These are phyloP conservation scores for Apiospora marii DNA, from an alignment of 2,329 filamentous ascomycete genomes.

Conservation along the genomic window DNA sequence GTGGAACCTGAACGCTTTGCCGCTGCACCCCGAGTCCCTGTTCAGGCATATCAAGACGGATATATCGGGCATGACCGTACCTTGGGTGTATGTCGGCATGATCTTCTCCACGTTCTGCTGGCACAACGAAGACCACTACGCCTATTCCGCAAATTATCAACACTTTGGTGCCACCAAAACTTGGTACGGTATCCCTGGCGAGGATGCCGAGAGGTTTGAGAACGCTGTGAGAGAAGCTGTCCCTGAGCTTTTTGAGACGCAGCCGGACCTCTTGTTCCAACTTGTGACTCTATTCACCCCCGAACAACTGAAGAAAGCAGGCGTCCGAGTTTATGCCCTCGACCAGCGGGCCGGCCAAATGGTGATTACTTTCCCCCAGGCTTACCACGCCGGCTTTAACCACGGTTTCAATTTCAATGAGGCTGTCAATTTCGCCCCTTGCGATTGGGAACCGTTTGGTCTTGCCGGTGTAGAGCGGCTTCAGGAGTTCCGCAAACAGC, in stretches of 20 bases:
- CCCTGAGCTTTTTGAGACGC: slow-evolving; percentile 94
- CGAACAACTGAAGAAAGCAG: slow-evolving; percentile 90
- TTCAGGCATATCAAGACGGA: slow-evolving; percentile 98
- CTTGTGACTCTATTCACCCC: slow-evolving; percentile 95
- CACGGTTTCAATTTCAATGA: slow-evolving; percentile 99
- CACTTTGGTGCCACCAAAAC: slow-evolving; percentile 98
- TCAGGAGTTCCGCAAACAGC: slow-evolving; percentile 86
- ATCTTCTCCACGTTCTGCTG: slow-evolving; percentile 99
- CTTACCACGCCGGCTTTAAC: slow-evolving; percentile 98
- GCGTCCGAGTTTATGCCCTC: slow-evolving; percentile 91
- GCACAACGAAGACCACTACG: slow-evolving; percentile 98
- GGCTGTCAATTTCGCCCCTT: slow-evolving; percentile 95
- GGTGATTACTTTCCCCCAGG: slow-evolving; percentile 95
- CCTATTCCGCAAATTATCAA: slow-evolving; percentile 98
- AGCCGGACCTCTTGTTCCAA: slow-evolving; percentile 95
- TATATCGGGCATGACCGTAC: slow-evolving; percentile 98
- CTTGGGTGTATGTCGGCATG: slow-evolving; percentile 99
- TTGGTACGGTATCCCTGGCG: slow-evolving; percentile 97
- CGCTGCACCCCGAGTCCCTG: slow-evolving; percentile 87
- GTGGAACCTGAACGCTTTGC: slow-evolving; percentile 95
- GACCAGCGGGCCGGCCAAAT: slow-evolving; percentile 96
- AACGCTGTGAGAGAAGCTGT: slow-evolving; percentile 94
- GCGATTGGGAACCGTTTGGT: slow-evolving; percentile 94
- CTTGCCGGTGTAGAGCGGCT: slow-evolving; percentile 85
- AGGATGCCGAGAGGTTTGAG: slow-evolving; percentile 94